Evolutionary conservation across 805 yeast species (phyloP).

Genomic region (Scheffersomyces ergatensis): DNA sequence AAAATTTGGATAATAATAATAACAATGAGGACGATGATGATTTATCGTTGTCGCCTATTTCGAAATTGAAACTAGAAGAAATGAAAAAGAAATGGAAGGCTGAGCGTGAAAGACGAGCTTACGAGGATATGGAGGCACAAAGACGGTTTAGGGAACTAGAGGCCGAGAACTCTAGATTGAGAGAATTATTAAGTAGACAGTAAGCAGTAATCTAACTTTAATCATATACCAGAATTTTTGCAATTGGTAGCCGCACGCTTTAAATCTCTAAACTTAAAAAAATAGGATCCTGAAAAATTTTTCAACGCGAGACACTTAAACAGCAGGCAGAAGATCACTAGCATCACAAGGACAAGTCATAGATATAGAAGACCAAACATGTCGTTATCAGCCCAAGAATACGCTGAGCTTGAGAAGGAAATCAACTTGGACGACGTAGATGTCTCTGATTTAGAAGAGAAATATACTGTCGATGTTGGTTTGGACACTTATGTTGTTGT

Average conservation of each 20-base stretch:
- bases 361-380: slow-evolving; percentile 5
- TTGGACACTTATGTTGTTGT: slow-evolving; percentile 79
- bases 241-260: not conserved
- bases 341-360: not conserved
- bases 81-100: slow-evolving; percentile 64
- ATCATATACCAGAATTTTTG: too few species aligned
- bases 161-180: slow-evolving; percentile 46
- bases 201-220: too few species aligned
- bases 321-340: not conserved
- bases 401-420: slow-evolving; percentile 35
- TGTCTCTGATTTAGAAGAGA: slow-evolving; percentile 80
- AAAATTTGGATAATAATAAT: not conserved
- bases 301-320: slow-evolving; percentile 10
- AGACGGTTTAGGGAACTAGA: slow-evolving; percentile 53
- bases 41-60: slow-evolving; percentile 24
- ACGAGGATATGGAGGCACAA: slow-evolving; percentile 58
- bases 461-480: slow-evolving; percentile 61
- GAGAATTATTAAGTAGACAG: slow-evolving; percentile 7
- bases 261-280: not conserved
- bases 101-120: slow-evolving; percentile 66
- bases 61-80: slow-evolving; percentile 56
- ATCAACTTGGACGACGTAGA: slow-evolving; percentile 54
- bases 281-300: slow-evolving; percentile 9
- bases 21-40: not conserved
- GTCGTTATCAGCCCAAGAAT: slow-evolving; percentile 17